These are phyloP conservation scores for Glycyrrhiza uralensis DNA, from an alignment of 306 rosid species.

Conservation along the genomic window DNA sequence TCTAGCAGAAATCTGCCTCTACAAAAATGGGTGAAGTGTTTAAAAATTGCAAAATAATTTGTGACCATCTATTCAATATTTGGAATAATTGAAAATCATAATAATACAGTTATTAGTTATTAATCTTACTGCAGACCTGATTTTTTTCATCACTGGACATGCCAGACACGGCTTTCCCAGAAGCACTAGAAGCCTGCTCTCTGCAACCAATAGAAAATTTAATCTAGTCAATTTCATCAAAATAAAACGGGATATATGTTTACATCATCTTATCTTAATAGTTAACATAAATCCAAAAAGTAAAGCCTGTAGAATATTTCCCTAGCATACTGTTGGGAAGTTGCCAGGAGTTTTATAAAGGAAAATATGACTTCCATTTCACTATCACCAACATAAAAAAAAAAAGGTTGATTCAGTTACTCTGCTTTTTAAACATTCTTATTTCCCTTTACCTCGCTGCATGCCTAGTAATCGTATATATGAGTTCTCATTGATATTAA, in stretches of 20 bases:
- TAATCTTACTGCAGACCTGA: conserved; percentile 53
- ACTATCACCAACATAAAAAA: neutral
- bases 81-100: conserved; percentile 18
- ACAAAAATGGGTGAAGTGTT: conserved; percentile 30
- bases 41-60: neutral
- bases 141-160: conserved; percentile 98
- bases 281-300: neutral
- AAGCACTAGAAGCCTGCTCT: conserved; percentile 97
- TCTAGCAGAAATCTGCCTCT: conserved; percentile 92
- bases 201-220: conserved; percentile 44
- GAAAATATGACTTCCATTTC: conserved; percentile 5
- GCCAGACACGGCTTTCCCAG: conserved; percentile 96
- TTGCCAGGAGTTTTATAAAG: neutral
- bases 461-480: neutral
- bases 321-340: neutral
- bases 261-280: neutral
- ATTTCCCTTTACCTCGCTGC: neutral
- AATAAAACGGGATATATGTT: neutral
- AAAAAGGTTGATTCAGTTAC: neutral
- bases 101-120: neutral
- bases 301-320: neutral
- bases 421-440: neutral
- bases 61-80: neutral
- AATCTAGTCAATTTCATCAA: neutral
- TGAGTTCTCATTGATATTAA: neutral